Percentiles rank a stretch among this genome's conserved stretches.
Evolutionary conservation across 768 basidiomycete species (phyloP).

Genomic region (Sporobolomyces phaffii): DNA sequence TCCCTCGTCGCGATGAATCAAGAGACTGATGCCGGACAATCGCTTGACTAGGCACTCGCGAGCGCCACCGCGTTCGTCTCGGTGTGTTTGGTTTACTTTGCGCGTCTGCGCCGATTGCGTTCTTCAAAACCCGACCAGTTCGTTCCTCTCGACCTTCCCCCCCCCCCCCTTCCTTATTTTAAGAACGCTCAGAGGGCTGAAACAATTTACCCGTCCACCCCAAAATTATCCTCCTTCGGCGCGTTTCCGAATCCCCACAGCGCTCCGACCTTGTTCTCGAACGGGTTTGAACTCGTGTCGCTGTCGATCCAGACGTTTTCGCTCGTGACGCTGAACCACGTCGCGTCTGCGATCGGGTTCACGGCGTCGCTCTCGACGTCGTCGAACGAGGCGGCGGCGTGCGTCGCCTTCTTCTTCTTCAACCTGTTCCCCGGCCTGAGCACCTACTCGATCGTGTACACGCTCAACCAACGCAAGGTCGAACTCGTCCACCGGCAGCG

Average conservation of each 20-base stretch:
- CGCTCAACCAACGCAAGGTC: background rate
- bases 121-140: background rate
- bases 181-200: no score
- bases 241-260: background rate
- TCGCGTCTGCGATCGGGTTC: slow-evolving; percentile 11
- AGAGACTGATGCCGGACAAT: no score
- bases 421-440: slow-evolving; percentile 5
- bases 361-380: slow-evolving; percentile 6
- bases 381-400: slow-evolving; percentile 2
- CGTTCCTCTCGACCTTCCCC: background rate
- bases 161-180: no score
- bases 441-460: background rate
- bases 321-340: slow-evolving; percentile 3
- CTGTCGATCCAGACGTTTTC: slow-evolving; percentile 9
- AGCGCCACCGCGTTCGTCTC: background rate
- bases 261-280: background rate
- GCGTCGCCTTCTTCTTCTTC: slow-evolving; percentile 20
- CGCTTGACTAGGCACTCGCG: no score
- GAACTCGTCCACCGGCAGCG: background rate
- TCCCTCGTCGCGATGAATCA: no score
- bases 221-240: no score
- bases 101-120: background rate
- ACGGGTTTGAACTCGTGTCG: background rate
- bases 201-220: no score
- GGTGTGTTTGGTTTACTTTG: background rate